Base-by-base conservation (phyloP, 495 filamentous ascomycete species). In the Xanthoparmelia taractica region DNA sequence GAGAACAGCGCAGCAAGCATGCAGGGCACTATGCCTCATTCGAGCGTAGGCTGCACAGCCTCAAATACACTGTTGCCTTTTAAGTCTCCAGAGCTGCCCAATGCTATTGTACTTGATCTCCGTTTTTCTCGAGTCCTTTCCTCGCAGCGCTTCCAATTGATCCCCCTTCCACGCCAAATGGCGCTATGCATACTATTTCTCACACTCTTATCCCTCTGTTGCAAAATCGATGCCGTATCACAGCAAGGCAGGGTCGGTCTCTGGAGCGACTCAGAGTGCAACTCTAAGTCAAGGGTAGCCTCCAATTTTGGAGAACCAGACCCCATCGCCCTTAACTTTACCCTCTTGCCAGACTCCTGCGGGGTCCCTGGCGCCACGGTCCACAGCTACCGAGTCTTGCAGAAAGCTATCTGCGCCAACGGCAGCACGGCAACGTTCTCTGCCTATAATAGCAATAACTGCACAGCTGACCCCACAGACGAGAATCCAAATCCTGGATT, bases 241-340 rank as follows among this genome's bases (percentile, higher is more conserved):
- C 48, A 31, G 31, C 48, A 29, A 31, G 59, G 43, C 38, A 48
- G 17, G 0, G 27, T 61, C 13, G 41, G 27, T 17, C 59, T 50
- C 8, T 61, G 59, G 59, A 48, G 40, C 29, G 59, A 61, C 18
- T 61, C 59, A n/a, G 41, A 29, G 12, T 61, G 59, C 47, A 54
- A 61, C 34, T 61, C 59, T 23, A 31, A 61, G 12, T 52, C 48
- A 29, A 29, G 43, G 4, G 20, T 4, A 10, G 55, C 59, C 29
- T 55, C 59, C 59, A 61, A 61, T 40, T 61, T 61, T 13, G 47
- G 47, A 36, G 27, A 61, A 40, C 59, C 17, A 43, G 59, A 61
- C 34, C 59, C 59, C 8, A 61, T 61, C 23, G 59, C 27, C 31
- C 36, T 61, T 12, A 52, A 52, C 27, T 50, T 50, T 27, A 48